Conservation (phyloP, 192 early-diverging fungal genomes). For the Linnemannia exigua region DNA sequence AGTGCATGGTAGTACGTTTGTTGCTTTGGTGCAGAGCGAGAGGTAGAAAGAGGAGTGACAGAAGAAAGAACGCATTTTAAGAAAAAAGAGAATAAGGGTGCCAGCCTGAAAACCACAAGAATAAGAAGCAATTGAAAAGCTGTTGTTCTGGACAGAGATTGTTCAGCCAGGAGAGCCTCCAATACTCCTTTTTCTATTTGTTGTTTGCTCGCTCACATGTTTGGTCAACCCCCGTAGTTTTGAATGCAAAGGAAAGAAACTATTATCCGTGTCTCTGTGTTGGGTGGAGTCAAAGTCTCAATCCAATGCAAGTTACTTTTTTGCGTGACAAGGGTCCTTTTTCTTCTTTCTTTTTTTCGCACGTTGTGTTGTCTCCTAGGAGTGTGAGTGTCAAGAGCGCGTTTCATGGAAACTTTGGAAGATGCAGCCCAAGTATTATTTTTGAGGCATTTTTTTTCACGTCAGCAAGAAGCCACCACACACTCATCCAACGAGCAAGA, state of each 20-base stretch:
- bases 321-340: neutral
- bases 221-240: neutral
- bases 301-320: neutral
- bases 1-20: neutral
- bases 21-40: neutral
- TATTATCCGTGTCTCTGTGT: neutral
- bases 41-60: neutral
- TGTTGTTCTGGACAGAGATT: neutral
- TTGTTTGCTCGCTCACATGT: neutral
- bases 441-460: neutral
- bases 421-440: neutral
- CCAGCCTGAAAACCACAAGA: too few relatives aligned
- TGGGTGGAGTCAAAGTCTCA: neutral
- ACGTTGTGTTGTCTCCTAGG: neutral
- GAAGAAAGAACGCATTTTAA: neutral
- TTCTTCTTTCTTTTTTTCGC: too few relatives aligned
- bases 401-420: slow-evolving; percentile 9
- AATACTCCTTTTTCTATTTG: neutral
- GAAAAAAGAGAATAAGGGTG: neutral
- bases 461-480: too few relatives aligned
- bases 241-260: neutral
- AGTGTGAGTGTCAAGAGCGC: neutral
- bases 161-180: neutral
- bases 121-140: neutral
- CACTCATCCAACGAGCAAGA: too few relatives aligned